Conservation (phyloP, 148 eudicot species). For the Diospyros lotus region DNA sequence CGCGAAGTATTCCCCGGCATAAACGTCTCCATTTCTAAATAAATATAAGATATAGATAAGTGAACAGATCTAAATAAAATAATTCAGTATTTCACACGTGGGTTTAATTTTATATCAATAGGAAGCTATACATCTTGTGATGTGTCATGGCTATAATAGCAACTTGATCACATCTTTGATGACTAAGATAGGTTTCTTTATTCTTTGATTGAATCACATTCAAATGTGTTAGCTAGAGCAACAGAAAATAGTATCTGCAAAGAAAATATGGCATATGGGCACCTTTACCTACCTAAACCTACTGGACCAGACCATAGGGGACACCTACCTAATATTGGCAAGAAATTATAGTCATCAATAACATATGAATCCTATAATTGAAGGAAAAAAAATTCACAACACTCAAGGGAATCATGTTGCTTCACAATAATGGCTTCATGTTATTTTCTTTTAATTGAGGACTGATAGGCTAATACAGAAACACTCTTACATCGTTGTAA, state of each 20-base stretch:
- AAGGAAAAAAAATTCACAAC: not conserved
- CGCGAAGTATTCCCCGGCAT: conserved; percentile 94
- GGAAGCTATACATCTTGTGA: not conserved
- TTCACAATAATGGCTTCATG: not conserved
- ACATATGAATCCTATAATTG: not conserved
- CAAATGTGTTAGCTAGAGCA: not conserved
- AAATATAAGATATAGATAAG: conserved; percentile 5
- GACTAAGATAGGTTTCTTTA: not conserved
- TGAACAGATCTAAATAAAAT: not conserved
- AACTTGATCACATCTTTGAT: not conserved
- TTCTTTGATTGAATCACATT: not conserved
- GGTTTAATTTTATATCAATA: not conserved
- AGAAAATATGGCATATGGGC: not conserved
- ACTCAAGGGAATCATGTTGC: not conserved
- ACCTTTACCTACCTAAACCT: not conserved
- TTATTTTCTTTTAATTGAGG: not conserved
- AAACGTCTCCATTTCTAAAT: conserved; percentile 77
- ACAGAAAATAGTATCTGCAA: not conserved
- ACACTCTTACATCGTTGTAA: not conserved
- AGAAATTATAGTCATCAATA: not conserved
- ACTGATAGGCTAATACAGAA: not conserved
- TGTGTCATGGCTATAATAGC: not conserved
- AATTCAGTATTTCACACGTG: not conserved
- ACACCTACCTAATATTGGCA: not conserved
- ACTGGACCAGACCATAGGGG: not conserved